Conservation (phyloP, 306 rosid genomes). For the Oemleria cerasiformis region DNA sequence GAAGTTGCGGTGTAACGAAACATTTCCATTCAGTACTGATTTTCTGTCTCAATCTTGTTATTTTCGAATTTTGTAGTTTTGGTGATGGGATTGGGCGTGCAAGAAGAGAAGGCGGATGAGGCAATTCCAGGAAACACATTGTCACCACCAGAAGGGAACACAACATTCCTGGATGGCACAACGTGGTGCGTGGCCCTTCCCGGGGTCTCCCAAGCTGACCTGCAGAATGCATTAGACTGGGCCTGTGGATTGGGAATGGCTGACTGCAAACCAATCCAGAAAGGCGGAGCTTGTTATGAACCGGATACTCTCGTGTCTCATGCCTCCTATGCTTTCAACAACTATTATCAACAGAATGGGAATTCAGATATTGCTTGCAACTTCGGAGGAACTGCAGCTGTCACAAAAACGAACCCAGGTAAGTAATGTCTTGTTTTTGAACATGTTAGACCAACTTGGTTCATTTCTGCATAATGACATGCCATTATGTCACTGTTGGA, state of each 20-base stretch:
- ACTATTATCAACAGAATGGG: constrained; percentile 73
- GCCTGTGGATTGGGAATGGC: constrained; percentile 87
- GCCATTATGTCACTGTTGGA: too few relatives aligned
- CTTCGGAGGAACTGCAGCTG: constrained; percentile 81
- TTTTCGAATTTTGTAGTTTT: constrained; percentile 25
- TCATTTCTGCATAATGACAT: too few relatives aligned
- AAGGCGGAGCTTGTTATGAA: constrained; percentile 57
- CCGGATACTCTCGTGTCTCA: constrained; percentile 83
- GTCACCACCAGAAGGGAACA: constrained; percentile 94
- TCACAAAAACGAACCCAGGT: constrained; percentile 62
- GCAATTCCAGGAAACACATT: constrained; percentile 45
- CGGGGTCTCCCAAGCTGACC: constrained; percentile 70
- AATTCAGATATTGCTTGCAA: constrained; percentile 96
- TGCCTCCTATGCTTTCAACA: constrained; percentile 91
- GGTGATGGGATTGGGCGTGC: constrained; percentile 36
- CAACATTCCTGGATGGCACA: constrained; percentile 80
- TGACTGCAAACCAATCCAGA: constrained; percentile 62
- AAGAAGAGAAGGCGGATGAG: constrained; percentile 69
- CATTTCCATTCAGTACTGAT: background rate
- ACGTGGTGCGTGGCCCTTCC: constrained; percentile 91
- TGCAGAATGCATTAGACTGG: constrained; percentile 95
- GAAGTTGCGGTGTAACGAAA: background rate
- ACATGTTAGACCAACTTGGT: background rate
- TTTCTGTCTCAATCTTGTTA: background rate
- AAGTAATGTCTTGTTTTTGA: background rate